Percentiles rank a stretch among this genome's conserved stretches.
Conservation (phyloP, 148 eudicot genomes). For the Dysphania ambrosioides region DNA sequence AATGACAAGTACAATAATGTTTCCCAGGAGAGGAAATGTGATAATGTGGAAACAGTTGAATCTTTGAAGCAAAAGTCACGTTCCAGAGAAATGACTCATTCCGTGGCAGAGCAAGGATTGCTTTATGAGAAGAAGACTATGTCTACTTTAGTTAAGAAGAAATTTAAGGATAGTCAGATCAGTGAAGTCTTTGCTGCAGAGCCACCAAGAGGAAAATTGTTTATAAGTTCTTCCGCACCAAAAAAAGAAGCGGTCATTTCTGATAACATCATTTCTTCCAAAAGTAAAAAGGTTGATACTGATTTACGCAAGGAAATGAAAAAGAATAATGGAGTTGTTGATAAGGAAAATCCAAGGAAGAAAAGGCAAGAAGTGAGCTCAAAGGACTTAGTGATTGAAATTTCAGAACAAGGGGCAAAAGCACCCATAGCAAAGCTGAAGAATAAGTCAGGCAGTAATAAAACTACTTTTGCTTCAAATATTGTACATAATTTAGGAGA, state of each 20-base stretch:
- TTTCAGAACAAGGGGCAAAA: slow-evolving; percentile 22
- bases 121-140: slow-evolving; percentile 21
- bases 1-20: slow-evolving; percentile 13
- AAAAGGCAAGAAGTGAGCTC: slow-evolving; percentile 24
- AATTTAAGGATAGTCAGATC: slow-evolving; percentile 24
- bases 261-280: slow-evolving; percentile 13
- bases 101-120: slow-evolving; percentile 6
- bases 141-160: slow-evolving; percentile 31
- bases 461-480: slow-evolving; percentile 11
- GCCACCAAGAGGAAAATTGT: slow-evolving; percentile 20
- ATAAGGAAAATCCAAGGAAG: slow-evolving; percentile 16
- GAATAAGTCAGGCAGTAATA: slow-evolving; percentile 24
- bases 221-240: slow-evolving; percentile 19
- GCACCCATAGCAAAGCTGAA: slow-evolving; percentile 30
- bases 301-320: slow-evolving; percentile 22
- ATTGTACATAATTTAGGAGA: slow-evolving; percentile 18
- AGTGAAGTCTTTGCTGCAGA: slow-evolving; percentile 16
- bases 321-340: slow-evolving; percentile 13
- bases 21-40: slow-evolving; percentile 16
- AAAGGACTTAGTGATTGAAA: slow-evolving; percentile 22
- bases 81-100: slow-evolving; percentile 13
- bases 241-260: slow-evolving; percentile 11
- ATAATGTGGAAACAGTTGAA: slow-evolving; percentile 18
- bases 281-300: slow-evolving; percentile 22
- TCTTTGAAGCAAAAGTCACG: slow-evolving; percentile 18